A percentile compares a stretch with the other conserved stretches of the same genome.
phyloP scores from a whole-genome alignment of 1,284 basidiomycete species.

The Limonomyces culmigenus region DNA sequence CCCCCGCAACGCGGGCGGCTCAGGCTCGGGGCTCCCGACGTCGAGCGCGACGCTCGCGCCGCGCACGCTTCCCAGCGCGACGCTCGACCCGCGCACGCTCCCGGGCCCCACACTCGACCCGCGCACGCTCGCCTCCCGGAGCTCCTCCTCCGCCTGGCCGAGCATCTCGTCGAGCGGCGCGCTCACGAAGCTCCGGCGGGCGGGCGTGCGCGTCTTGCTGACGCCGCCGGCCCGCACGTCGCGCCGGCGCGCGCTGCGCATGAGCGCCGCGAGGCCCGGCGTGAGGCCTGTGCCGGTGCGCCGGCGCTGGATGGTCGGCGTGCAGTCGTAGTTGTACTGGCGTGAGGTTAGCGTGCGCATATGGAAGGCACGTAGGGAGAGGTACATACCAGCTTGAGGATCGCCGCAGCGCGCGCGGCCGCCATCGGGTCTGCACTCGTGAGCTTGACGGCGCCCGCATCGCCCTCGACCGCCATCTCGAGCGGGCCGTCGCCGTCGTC shows the following conservation, averaged over 20 bases:
- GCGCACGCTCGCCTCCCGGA: slow-evolving; percentile 10
- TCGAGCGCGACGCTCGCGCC: too few relatives aligned
- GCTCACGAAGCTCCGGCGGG: slow-evolving; percentile 26
- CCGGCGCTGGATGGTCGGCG: too few relatives aligned
- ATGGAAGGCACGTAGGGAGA: not conserved
- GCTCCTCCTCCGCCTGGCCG: slow-evolving; percentile 37
- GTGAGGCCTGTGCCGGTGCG: slow-evolving; percentile 29
- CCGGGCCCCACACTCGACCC: slow-evolving; percentile 4
- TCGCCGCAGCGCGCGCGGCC: slow-evolving; percentile 79
- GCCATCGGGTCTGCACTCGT: slow-evolving; percentile 66
- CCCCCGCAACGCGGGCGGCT: too few relatives aligned
- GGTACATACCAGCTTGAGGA: slow-evolving; percentile 56
- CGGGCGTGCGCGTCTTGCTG: slow-evolving; percentile 16
- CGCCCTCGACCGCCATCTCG: slow-evolving; percentile 5
- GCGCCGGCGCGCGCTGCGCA: slow-evolving; percentile 18
- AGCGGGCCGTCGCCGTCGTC: slow-evolving; percentile 16
- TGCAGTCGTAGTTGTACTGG: slow-evolving; percentile 77
- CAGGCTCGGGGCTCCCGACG: too few relatives aligned
- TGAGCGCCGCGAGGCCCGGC: slow-evolving; percentile 24
- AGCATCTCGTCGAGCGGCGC: slow-evolving; percentile 39
- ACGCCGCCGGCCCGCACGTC: slow-evolving; percentile 18
- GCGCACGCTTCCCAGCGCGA: too few relatives aligned
- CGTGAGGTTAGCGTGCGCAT: not conserved
- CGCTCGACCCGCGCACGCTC: slow-evolving; percentile 12
- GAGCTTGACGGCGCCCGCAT: slow-evolving; percentile 46